Conservation (phyloP, 768 basidiomycete genomes). For the Leucocoprinus birnbaumii region DNA sequence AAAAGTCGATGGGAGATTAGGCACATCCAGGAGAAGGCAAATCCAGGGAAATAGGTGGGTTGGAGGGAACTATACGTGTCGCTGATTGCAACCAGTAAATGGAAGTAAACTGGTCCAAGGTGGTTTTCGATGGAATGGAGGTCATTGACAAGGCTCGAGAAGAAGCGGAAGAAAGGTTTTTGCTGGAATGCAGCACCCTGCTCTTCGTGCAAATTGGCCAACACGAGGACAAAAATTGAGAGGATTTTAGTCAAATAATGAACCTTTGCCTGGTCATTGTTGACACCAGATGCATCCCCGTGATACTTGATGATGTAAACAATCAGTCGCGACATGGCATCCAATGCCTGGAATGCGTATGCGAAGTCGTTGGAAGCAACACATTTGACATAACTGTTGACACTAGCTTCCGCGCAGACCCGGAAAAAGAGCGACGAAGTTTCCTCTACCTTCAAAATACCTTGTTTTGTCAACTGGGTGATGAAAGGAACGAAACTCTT, state of each 20-base stretch:
- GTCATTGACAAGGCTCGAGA: constrained; percentile 94
- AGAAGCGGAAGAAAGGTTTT: constrained; percentile 98
- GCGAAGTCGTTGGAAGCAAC: constrained; percentile 69
- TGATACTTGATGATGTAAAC: constrained; percentile 99
- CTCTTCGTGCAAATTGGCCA: constrained; percentile 94
- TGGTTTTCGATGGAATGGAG: constrained; percentile 81
- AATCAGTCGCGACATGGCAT: constrained; percentile 93
- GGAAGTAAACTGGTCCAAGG: constrained; percentile 88
- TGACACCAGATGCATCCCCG: constrained; percentile 89
- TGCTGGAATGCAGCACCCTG: constrained; percentile 90
- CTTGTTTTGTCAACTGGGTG: constrained; percentile 95
- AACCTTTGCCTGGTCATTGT: constrained; percentile 93
- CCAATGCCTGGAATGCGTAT: constrained; percentile 87
- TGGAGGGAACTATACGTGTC: constrained; percentile 96
- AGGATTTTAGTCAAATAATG: constrained; percentile 97
- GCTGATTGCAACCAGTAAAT: constrained; percentile 82
- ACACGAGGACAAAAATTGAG: constrained; percentile 93
- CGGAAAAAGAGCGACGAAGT: constrained; percentile 98
- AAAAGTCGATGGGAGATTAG: constrained; percentile 94
- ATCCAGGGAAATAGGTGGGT: constrained; percentile 95
- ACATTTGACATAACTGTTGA: constrained; percentile 83
- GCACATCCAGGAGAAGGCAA: constrained; percentile 98
- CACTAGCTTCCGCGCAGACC: constrained; percentile 92
- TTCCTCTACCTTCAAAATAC: constrained; percentile 94
- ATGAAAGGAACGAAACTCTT: constrained; percentile 96